Conservation (phyloP, 306 rosid genomes). For the Dryas alaskensis region DNA sequence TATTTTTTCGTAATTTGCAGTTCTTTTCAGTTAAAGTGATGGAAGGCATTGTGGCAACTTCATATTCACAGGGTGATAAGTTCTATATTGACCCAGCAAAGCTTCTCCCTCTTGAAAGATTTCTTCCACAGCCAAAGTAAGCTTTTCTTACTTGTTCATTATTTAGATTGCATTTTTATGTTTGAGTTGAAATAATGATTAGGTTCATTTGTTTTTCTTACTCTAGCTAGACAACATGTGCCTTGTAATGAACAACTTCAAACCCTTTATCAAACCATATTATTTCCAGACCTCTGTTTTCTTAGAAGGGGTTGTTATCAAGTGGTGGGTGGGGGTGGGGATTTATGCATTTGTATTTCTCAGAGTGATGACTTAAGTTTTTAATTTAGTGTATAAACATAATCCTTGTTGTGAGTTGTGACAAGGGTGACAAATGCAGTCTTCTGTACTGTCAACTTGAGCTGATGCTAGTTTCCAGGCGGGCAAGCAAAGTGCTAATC, state of each 20-base stretch:
- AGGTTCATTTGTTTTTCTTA: neutral
- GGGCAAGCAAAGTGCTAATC: neutral
- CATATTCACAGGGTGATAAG: conserved; percentile 77
- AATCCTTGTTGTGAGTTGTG: neutral
- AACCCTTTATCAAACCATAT: neutral
- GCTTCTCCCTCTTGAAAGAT: conserved; percentile 91
- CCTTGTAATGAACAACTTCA: neutral
- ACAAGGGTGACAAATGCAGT: neutral
- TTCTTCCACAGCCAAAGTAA: conserved; percentile 95
- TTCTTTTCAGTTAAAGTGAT: conserved; percentile 74
- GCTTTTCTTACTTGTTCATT: conserved; percentile 18
- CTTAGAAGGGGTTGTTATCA: neutral
- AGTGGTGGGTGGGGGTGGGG: neutral
- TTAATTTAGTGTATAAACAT: neutral
- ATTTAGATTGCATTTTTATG: neutral
- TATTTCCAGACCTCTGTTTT: neutral
- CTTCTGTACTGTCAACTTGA: conserved; percentile 3
- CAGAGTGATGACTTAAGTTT: neutral
- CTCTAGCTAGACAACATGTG: neutral
- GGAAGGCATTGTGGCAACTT: conserved; percentile 94
- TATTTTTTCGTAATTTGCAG: conserved; percentile 45
- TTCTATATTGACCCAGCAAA: conserved; percentile 89
- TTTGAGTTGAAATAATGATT: neutral
- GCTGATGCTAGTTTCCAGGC: neutral
- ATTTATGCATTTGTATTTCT: neutral